phyloP scores from a whole-genome alignment of 352 stramenopile species.

The Globisporangium spinosum region DNA sequence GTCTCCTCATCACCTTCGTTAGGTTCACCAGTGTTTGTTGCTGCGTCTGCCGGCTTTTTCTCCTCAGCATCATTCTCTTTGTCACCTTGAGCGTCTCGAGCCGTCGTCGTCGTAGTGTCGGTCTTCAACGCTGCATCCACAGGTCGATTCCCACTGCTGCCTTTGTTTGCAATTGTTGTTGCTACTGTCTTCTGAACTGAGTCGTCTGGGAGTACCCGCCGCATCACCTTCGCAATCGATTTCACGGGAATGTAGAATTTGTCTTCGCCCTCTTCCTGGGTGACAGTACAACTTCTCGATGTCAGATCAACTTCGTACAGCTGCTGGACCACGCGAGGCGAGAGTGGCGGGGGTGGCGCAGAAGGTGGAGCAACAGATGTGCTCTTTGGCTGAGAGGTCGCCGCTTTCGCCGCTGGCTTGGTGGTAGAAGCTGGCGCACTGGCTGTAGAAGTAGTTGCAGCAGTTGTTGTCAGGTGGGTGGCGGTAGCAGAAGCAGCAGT shows the following conservation, averaged over 20 bases:
- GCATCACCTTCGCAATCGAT: constrained; percentile 74
- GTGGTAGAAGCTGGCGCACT: constrained; percentile 14
- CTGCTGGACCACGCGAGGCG: constrained; percentile 54
- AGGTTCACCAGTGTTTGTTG: background rate
- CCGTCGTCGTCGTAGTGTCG: background rate
- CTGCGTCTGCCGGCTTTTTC: background rate
- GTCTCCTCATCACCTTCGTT: background rate
- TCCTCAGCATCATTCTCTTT: background rate
- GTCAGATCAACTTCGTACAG: constrained; percentile 66
- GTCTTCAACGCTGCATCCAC: background rate
- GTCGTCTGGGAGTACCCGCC: constrained; percentile 33
- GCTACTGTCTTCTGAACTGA: background rate
- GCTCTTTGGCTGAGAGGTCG: background rate
- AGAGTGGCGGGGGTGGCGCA: constrained; percentile 32
- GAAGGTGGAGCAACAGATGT: background rate
- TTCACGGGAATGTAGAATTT: constrained; percentile 77
- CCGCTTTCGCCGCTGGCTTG: background rate
- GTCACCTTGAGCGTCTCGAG: background rate
- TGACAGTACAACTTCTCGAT: constrained; percentile 35
- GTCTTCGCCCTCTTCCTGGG: constrained; percentile 50
- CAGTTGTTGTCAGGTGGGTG: constrained; percentile 18
- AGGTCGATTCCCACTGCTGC: background rate
- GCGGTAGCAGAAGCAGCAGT: background rate
- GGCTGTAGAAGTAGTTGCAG: constrained; percentile 6
- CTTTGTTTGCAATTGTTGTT: background rate